Base-by-base conservation (phyloP, 805 yeast genomes). In the Barnettozyma populi region DNA sequence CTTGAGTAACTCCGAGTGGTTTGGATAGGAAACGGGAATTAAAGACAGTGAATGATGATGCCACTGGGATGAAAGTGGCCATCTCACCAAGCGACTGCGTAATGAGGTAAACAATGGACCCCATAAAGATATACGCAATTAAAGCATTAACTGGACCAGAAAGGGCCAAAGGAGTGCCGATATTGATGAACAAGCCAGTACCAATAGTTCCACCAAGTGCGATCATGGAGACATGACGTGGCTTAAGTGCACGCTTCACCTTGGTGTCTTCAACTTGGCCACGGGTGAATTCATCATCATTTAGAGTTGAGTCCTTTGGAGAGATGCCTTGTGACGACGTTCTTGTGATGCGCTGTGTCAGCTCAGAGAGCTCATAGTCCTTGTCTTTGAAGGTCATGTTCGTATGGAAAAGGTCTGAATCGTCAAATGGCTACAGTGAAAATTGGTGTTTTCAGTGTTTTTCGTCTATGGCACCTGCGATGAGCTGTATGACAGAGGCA, bases 131-230 rank as follows among this genome's bases (percentile, higher is more conserved):
- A 57, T 79, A 85, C 2, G 87, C 75, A 42, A 85, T 79, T 24
- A 85, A 65, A 5, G 86, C 69, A 45, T 79, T 78, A 10, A 79
- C 90, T 1, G 90, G 90, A 20, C 92, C 92, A 14, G 86, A 81
- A 29, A 68, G 59, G 3, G 65, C 55, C 27, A 84, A 60, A 2
- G 86, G 80, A 4, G 73, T 59, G 5, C 81, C 72, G 36, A 83
- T 75, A 60, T 86, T 81, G 42, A 85, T 79, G 70, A 84, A 82
- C 36, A 84, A 70, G 63, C 90, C 90, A 3, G 90, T 83, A 57
- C 90, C 90, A 52, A 85, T 83, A 31, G 90, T 81, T 52, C 90
- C 90, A 52, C 90, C 92, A 19, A 84, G 70, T 41, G 90, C 88
- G 56, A 84, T 78, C 89, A 84, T 83, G 29, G 84, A 73, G 43